phyloP scores from a whole-genome alignment of 2,329 filamentous ascomycete species.

The Trichophaea hybrida region DNA sequence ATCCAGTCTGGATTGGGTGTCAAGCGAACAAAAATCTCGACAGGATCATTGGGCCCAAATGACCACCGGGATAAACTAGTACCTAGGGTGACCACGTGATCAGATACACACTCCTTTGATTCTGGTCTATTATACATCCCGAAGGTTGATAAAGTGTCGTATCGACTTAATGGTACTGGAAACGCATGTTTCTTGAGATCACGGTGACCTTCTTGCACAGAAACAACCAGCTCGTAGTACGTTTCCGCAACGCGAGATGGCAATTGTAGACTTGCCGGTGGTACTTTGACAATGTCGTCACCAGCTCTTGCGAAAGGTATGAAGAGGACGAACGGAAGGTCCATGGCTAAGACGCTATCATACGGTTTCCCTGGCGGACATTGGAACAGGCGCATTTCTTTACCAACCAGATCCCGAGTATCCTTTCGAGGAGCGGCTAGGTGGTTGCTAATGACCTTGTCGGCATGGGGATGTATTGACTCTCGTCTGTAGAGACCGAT shows the following conservation, averaged over 20 bases:
- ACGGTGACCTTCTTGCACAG: conserved; percentile 75
- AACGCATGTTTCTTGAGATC: conserved; percentile 84
- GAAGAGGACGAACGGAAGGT: conserved; percentile 91
- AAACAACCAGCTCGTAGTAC: conserved; percentile 91
- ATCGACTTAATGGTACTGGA: conserved; percentile 77
- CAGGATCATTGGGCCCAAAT: conserved; percentile 86
- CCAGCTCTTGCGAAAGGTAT: conserved; percentile 89
- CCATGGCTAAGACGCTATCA: conserved; percentile 87
- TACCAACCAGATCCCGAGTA: conserved; percentile 81
- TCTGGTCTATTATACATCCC: conserved; percentile 98
- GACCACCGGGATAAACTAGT: conserved; percentile 92
- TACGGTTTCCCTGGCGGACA: conserved; percentile 71
- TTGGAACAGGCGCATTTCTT: conserved; percentile 83
- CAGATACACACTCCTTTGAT: conserved; percentile 67
- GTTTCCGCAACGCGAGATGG: conserved; percentile 92
- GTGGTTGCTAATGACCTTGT: conserved; percentile 84
- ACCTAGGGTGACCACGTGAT: conserved; percentile 80
- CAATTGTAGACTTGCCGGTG: conserved; percentile 79
- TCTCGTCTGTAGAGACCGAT: conserved; percentile 88
- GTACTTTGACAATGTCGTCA: conserved; percentile 77
- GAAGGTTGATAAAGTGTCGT: conserved; percentile 94
- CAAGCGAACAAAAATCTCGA: conserved; percentile 89
- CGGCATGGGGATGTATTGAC: conserved; percentile 90
- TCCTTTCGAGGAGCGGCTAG: conserved; percentile 82
- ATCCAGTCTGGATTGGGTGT: conserved; percentile 86